Evolutionary conservation across 1,139 yeast genomes (phyloP), one percentile per base, ranked within the genome.

Genomic region (Nadsonia commutata): DNA sequence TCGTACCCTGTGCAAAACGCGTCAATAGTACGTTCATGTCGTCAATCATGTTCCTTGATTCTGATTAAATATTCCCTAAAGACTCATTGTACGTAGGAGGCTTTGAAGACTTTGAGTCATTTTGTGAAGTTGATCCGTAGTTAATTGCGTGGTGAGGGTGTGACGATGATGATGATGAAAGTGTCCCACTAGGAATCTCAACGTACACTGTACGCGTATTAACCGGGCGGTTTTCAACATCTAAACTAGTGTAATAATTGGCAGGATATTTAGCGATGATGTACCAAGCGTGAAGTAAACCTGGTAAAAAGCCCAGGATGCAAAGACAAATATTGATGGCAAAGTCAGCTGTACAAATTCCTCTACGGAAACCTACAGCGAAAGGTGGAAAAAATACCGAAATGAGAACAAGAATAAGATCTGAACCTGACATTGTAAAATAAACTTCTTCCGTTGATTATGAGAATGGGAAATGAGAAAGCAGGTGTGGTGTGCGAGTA

Each of bases 381-480:
- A 84, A 65, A 3, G 94, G 94, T 3, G 95, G 95, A 43, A 83
- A 56, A 56, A 84, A 76, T 49, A 84, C 72, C n/a, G 94, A 88
- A 46, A 84, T 59, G 43, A 84, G 68, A 20, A 84, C 93, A 51
- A 83, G 64, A 51, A 84, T 68, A 81, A 90, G 80, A 62, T 84
- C 94, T 39, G 51, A 48, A 46, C 56, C 50, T 13, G 52, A 50
- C 43, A 41, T 41, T 44, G n/a, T n/a, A n/a, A n/a, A n/a, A n/a
- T n/a, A n/a, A n/a, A n/a, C n/a, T n/a, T n/a, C n/a, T n/a, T n/a
- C n/a, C n/a, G n/a, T n/a, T n/a, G n/a, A n/a, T n/a, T n/a, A n/a
- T n/a, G n/a, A n/a, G n/a, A n/a, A n/a, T n/a, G n/a, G n/a, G n/a
- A n/a, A n/a, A n/a, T n/a, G n/a, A n/a, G n/a, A n/a, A n/a, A n/a